Evolutionary conservation across 331 rosid genomes (phyloP).

Genomic region (Pyracantha coccinea): DNA sequence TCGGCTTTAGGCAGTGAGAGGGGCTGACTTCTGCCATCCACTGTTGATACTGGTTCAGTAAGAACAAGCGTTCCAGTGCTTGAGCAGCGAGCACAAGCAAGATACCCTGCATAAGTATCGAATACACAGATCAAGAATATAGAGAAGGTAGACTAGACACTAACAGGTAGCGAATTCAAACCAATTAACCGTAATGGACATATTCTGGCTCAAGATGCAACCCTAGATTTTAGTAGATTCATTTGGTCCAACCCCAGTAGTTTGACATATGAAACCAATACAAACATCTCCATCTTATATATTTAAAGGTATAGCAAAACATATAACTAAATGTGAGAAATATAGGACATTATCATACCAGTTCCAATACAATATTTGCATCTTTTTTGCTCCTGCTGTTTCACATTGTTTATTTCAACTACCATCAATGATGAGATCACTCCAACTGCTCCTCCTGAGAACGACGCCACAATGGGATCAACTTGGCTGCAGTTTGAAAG

Average conservation of each 20-base stretch:
- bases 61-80: conserved; percentile 73
- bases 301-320: neutral
- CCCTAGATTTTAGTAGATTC: neutral
- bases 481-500: conserved; percentile 66
- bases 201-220: neutral
- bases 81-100: conserved; percentile 98
- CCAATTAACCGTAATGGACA: no score
- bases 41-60: conserved; percentile 54
- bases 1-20: conserved; percentile 61
- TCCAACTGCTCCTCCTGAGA: conserved; percentile 99
- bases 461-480: conserved; percentile 97
- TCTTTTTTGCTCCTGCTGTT: conserved; percentile 92
- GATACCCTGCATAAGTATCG: conserved; percentile 54
- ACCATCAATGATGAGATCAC: conserved; percentile 94
- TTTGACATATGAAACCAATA: neutral
- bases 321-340: neutral
- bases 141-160: no score
- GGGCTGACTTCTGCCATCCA: conserved; percentile 51
- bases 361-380: conserved; percentile 98
- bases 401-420: conserved; percentile 92
- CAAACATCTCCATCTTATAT: neutral
- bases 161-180: no score
- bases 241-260: neutral
- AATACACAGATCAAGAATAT: neutral
- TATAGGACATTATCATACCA: conserved; percentile 35